Conservation (phyloP, 192 early-diverging fungal species). For the Podila horticola region DNA sequence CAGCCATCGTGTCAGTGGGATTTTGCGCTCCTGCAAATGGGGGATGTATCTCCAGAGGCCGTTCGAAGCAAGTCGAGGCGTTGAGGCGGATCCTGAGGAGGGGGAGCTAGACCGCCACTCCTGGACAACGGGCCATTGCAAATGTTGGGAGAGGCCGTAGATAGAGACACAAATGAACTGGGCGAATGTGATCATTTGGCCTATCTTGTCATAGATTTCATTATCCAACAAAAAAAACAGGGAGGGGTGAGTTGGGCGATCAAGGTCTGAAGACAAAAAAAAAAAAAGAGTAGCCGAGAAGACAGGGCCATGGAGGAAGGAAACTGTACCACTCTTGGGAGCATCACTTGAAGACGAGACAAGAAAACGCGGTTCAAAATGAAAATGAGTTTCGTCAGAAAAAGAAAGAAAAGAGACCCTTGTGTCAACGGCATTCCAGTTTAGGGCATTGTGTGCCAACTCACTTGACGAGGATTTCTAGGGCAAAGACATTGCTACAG, state of each 20-base stretch:
- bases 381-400: too few species aligned
- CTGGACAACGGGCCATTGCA: constrained; percentile 58
- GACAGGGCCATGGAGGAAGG: constrained; percentile 59
- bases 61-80: not conserved
- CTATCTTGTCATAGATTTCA: constrained; percentile 23
- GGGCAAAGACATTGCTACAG: constrained; percentile 87
- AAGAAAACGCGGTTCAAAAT: too few species aligned
- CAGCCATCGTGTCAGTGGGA: constrained; percentile 80
- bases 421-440: not conserved
- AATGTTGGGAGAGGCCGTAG: constrained; percentile 68
- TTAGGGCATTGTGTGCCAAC: not conserved
- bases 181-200: constrained; percentile 85
- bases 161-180: constrained; percentile 86
- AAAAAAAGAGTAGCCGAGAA: constrained; percentile 43
- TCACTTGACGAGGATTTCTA: constrained; percentile 82
- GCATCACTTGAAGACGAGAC: constrained; percentile 50
- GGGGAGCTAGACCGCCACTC: constrained; percentile 18
- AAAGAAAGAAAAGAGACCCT: not conserved
- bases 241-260: constrained; percentile 1
- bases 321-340: constrained; percentile 68
- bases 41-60: constrained; percentile 55
- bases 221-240: not conserved
- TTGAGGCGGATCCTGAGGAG: constrained; percentile 5
- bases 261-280: constrained; percentile 36
- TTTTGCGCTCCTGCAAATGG: constrained; percentile 60